Evolutionary conservation across 2,329 filamentous ascomycete genomes (phyloP).

Genomic region (Colletotrichum falcatum): DNA sequence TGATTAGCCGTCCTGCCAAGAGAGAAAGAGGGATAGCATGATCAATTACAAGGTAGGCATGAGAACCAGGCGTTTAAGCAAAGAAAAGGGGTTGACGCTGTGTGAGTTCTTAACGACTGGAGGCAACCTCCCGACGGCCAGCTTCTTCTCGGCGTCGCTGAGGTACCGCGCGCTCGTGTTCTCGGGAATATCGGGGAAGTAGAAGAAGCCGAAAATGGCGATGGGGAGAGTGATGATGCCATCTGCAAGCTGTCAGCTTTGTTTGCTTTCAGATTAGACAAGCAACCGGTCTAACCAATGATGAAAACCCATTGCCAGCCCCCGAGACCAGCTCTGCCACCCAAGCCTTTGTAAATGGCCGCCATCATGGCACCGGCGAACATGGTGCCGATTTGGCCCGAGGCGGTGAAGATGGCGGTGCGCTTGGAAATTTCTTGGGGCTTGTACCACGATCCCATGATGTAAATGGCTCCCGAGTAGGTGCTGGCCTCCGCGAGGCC

Average conservation of each 20-base stretch:
- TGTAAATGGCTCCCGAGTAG: conserved; percentile 57
- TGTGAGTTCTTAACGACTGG: conserved; percentile 45
- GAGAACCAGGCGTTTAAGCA: conserved; percentile 43
- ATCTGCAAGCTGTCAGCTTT: conserved; percentile 47
- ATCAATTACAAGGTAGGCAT: conserved; percentile 43
- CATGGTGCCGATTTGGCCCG: conserved; percentile 70
- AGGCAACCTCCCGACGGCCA: conserved; percentile 54
- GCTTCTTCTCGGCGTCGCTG: conserved; percentile 48
- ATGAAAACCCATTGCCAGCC: conserved; percentile 64
- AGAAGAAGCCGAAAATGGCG: conserved; percentile 62
- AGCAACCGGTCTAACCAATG: conserved; percentile 11
- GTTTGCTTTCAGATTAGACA: neutral
- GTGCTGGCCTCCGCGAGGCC: conserved; percentile 54
- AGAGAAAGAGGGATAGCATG: conserved; percentile 13
- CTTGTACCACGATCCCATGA: conserved; percentile 69
- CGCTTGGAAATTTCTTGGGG: conserved; percentile 71
- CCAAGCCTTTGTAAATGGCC: conserved; percentile 52
- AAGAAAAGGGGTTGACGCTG: conserved; percentile 42
- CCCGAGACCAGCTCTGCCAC: conserved; percentile 58
- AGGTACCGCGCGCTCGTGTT: conserved; percentile 50
- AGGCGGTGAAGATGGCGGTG: conserved; percentile 71
- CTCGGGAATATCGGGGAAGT: conserved; percentile 63
- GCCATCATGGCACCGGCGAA: conserved; percentile 69
- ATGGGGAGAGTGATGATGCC: conserved; percentile 66
- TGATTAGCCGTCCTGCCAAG: neutral